phyloP scores from a whole-genome alignment of 2,329 filamentous ascomycete species.

The Gaeumannomyces sp. region DNA sequence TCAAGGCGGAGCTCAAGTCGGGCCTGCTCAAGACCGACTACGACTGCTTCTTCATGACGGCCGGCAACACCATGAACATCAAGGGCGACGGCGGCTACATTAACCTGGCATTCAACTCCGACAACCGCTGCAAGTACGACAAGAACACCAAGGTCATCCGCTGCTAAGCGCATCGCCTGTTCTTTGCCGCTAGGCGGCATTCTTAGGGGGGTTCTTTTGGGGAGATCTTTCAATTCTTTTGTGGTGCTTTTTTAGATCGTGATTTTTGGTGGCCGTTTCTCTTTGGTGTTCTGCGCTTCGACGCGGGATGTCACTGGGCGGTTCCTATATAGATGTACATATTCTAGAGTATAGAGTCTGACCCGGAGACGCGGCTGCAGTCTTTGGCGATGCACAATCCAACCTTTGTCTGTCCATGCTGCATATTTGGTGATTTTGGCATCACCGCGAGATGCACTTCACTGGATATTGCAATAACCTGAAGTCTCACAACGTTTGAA shows the following conservation, averaged over 20 bases:
- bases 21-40: constrained; percentile 3
- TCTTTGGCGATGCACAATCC: not conserved
- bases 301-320: too few species aligned
- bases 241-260: not conserved
- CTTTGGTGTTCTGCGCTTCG: not conserved
- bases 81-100: constrained; percentile 7
- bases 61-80: not conserved
- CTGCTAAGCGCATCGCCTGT: not conserved
- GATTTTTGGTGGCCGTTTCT: too few species aligned
- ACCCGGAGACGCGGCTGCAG: not conserved
- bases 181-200: too few species aligned
- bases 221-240: not conserved
- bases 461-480: too few species aligned
- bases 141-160: not conserved
- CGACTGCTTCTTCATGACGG: constrained; percentile 5
- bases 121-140: constrained; percentile 8
- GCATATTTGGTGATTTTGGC: too few species aligned
- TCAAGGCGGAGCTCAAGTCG: not conserved
- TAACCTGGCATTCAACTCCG: constrained; percentile 1
- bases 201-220: not conserved
- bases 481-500: too few species aligned
- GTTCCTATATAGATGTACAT: not conserved
- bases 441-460: too few species aligned
- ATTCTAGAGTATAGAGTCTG: not conserved
- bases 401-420: not conserved